Conservation (phyloP, 2,329 filamentous ascomycete genomes). For the Pyrenochaeta sp. region DNA sequence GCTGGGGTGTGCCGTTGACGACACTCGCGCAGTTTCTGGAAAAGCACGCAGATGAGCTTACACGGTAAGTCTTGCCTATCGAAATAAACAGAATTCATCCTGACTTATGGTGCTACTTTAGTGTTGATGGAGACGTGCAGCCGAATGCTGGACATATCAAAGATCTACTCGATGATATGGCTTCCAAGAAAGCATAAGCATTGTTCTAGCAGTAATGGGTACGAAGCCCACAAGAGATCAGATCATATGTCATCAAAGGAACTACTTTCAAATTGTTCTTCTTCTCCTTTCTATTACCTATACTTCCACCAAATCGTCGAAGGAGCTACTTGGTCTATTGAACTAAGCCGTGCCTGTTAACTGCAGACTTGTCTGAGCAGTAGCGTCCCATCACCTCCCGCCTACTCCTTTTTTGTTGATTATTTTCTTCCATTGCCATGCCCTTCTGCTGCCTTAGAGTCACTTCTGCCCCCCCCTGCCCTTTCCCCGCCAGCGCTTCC, state of each 20-base stretch:
- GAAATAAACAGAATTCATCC: neutral
- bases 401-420: too few species aligned
- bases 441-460: neutral
- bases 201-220: neutral
- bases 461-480: neutral
- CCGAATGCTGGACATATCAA: neutral
- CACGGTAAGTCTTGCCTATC: neutral
- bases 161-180: neutral
- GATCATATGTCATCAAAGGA: too few species aligned
- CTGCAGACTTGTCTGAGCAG: too few species aligned
- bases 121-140: too few species aligned
- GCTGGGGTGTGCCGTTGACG: slow-evolving; percentile 54
- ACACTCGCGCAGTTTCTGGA: slow-evolving; percentile 54
- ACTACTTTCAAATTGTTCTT: too few species aligned
- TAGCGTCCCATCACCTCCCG: too few species aligned
- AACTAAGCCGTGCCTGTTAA: too few species aligned
- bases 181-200: neutral
- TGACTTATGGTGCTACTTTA: neutral
- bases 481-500: neutral
- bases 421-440: neutral
- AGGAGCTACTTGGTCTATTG: too few species aligned
- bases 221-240: neutral
- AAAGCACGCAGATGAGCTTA: slow-evolving; percentile 19
- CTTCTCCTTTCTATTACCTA: too few species aligned
- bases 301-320: too few species aligned